These are phyloP conservation scores for Rhizoclosmatium globosum DNA, from an alignment of 192 early-diverging fungal species.

Conservation along the genomic window DNA sequence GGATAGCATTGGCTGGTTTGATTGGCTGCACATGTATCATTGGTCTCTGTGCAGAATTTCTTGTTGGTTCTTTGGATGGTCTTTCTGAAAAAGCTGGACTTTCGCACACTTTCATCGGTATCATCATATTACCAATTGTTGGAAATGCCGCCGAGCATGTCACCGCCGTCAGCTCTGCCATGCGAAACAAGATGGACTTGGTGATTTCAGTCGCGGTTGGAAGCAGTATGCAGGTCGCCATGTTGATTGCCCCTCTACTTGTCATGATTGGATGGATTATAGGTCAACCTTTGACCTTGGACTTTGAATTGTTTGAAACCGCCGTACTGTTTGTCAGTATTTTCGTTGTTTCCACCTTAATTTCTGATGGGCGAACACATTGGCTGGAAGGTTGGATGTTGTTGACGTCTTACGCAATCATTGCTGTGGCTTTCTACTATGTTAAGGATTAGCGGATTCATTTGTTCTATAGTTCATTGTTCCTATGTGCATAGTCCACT, in stretches of 20 bases:
- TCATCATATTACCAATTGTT: slow-evolving; percentile 90
- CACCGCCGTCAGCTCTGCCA: slow-evolving; percentile 82
- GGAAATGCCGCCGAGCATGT: slow-evolving; percentile 93
- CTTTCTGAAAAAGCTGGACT: slow-evolving; percentile 73
- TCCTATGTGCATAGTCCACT: too few species aligned
- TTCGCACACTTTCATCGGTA: slow-evolving; percentile 84
- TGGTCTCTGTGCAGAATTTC: slow-evolving; percentile 83
- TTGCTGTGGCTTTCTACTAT: slow-evolving; percentile 84
- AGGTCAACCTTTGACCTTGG: slow-evolving; percentile 78
- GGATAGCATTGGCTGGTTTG: slow-evolving; percentile 67
- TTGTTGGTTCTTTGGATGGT: slow-evolving; percentile 86
- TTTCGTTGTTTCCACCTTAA: slow-evolving; percentile 53
- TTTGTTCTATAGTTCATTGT: too few species aligned
- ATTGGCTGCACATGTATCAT: slow-evolving; percentile 72
- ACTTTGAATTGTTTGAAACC: slow-evolving; percentile 86
- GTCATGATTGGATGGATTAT: slow-evolving; percentile 88
- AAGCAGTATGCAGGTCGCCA: slow-evolving; percentile 84
- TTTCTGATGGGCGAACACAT: slow-evolving; percentile 84
- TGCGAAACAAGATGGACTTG: slow-evolving; percentile 93
- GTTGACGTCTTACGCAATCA: slow-evolving; percentile 82
- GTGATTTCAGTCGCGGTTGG: slow-evolving; percentile 89
- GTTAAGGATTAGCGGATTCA: background rate
- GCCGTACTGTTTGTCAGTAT: slow-evolving; percentile 77
- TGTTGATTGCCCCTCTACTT: slow-evolving; percentile 38
- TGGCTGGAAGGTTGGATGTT: slow-evolving; percentile 92